Base-by-base conservation (phyloP, 768 basidiomycete genomes). In the Lactarius psammicola region DNA sequence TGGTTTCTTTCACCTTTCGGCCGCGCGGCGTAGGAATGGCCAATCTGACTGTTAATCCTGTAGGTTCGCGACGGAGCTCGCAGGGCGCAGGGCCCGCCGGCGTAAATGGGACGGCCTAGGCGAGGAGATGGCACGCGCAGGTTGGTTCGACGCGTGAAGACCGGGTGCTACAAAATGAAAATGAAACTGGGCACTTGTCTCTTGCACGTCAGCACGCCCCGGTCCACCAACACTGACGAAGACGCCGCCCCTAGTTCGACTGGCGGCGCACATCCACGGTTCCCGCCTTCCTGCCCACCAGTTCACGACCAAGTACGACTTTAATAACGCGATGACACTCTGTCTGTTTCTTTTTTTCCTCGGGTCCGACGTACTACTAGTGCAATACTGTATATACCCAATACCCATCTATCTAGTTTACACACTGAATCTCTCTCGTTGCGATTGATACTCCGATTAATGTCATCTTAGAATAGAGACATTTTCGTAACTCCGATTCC, bases 11-110 rank as follows among this genome's bases (percentile, higher is more conserved):
- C n/a, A n/a, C n/a, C n/a, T n/a, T n/a, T n/a, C n/a, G n/a, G n/a
- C 31, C 11, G 9, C 10, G n/a, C 9, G 8, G 8, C n/a, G n/a
- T 46, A 0, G n/a, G 13, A 38, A 0, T 3, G 46, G 23, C 11
- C 0, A 49, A 15, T 26, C 49, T 51, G 23, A 51, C 13, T 20
- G 5, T 6, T 13, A 4, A 23, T 23, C 23, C 4, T 51, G 49
- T 2, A 92, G 92, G 71, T 94, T 94, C 75, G 91, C 92, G 8
- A 92, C 90, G 0, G 92, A 94, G 74, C 77, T 94, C 10, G 84
- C 91, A 17, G 90, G 91, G 42, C 81, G 92, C 38, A 91, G 89
- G 73, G 88, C 86, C 10, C 79, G 87, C 56, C 78, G 82, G 59
- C 76, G 79, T 56, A 80, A 80, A 36, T 91, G 90, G 87, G 80